Evolutionary conservation across 2,329 filamentous ascomycete species (phyloP).

Genomic region (Aureobasidium subglaciale): DNA sequence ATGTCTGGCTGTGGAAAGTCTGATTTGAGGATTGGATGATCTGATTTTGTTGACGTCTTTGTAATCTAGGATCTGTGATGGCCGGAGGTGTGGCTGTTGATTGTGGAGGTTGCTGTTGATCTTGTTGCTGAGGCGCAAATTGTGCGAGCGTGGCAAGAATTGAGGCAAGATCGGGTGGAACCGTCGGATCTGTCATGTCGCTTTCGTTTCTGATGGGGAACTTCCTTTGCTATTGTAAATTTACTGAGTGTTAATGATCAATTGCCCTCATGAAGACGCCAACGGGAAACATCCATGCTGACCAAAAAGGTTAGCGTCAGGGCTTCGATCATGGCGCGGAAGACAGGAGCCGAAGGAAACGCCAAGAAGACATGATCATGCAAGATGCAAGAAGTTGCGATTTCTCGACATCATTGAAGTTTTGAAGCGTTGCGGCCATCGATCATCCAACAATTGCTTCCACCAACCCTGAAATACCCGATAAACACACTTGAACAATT

Average conservation of each 20-base stretch:
- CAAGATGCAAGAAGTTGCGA: constrained; percentile 5
- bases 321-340: neutral
- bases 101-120: constrained; percentile 7
- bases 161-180: constrained; percentile 25
- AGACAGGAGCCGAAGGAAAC: neutral
- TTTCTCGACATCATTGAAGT: constrained; percentile 14
- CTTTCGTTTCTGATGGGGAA: neutral
- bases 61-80: constrained; percentile 17
- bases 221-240: too few species aligned
- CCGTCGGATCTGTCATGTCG: constrained; percentile 26
- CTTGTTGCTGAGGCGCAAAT: constrained; percentile 16
- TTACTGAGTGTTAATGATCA: too few species aligned
- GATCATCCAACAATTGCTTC: neutral
- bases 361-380: constrained; percentile 9
- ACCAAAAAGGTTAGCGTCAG: constrained; percentile 11
- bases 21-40: neutral
- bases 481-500: neutral
- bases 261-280: neutral
- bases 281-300: neutral
- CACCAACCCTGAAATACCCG: neutral
- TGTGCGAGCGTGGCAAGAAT: constrained; percentile 30
- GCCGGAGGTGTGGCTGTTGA: neutral
- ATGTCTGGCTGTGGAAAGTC: neutral
- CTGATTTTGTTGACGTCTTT: neutral
- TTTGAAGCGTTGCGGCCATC: neutral